These are phyloP conservation scores for Tricholoma bakamatsutake DNA, from an alignment of 768 basidiomycete genomes.

Conservation along the genomic window DNA sequence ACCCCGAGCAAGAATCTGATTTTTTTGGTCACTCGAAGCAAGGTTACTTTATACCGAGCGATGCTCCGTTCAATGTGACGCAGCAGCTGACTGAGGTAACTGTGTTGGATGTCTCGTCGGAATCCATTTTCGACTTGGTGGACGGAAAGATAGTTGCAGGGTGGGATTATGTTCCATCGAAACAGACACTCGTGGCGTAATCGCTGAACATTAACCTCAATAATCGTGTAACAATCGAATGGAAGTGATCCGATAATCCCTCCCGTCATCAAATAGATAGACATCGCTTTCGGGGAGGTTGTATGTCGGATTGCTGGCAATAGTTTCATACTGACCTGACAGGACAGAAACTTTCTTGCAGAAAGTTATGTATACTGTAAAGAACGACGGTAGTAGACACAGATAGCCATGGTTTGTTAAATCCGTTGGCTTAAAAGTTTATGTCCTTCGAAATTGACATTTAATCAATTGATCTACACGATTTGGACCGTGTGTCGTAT, in stretches of 20 bases:
- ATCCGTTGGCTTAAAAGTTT: too few relatives aligned
- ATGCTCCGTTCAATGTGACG: conserved; percentile 36
- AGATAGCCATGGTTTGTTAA: too few relatives aligned
- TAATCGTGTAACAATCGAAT: conserved; percentile 17
- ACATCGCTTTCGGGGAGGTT: not conserved
- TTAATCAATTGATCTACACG: too few relatives aligned
- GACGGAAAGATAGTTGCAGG: conserved; percentile 26
- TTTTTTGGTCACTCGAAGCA: conserved; percentile 31
- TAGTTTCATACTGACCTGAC: not conserved
- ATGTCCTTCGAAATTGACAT: too few relatives aligned
- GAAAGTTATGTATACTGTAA: too few relatives aligned
- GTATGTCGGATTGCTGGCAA: not conserved
- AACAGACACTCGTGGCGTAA: conserved; percentile 36
- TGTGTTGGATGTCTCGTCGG: conserved; percentile 46
- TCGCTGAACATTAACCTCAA: conserved; percentile 40
- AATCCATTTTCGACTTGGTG: conserved; percentile 35
- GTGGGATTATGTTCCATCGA: conserved; percentile 35
- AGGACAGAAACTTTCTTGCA: too few relatives aligned
- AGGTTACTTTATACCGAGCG: conserved; percentile 32
- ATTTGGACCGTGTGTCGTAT: too few relatives aligned
- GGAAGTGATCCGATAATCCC: conserved; percentile 12
- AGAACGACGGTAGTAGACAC: too few relatives aligned
- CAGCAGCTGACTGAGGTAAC: conserved; percentile 49
- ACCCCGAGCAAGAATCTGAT: conserved; percentile 44
- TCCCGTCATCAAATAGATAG: not conserved